Evolutionary conservation across 148 eudicot species (phyloP).

Genomic region (Vaccinium macrocarpon): DNA sequence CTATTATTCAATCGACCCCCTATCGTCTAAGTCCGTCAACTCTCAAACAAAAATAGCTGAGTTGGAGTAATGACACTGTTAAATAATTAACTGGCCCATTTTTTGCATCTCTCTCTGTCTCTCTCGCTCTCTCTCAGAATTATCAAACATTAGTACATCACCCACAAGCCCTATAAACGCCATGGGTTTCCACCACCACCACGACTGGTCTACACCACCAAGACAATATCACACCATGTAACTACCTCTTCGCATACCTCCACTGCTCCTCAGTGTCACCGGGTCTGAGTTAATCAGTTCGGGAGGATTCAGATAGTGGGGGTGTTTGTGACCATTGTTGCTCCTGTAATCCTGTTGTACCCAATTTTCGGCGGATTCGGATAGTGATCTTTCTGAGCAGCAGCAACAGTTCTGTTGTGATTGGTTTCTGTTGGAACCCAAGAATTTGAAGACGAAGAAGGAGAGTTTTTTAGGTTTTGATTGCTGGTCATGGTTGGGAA

Average conservation of each 20-base stretch:
- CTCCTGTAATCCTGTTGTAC: slow-evolving; percentile 7
- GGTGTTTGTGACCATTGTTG: slow-evolving; percentile 7
- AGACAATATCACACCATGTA: too few relatives aligned
- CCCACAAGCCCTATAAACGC: too few relatives aligned
- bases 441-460: slow-evolving; percentile 13
- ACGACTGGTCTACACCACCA: too few relatives aligned
- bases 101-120: too few relatives aligned
- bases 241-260: slow-evolving; percentile 76
- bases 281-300: slow-evolving; percentile 45
- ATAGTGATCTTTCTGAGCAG: slow-evolving; percentile 23
- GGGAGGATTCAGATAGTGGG: slow-evolving; percentile 56
- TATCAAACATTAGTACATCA: too few relatives aligned
- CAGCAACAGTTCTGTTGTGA: slow-evolving; percentile 9
- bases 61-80: too few relatives aligned
- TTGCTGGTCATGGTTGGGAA: slow-evolving; percentile 24
- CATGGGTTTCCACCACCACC: too few relatives aligned
- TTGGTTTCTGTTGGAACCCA: slow-evolving; percentile 9
- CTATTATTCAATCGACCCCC: too few relatives aligned
- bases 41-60: too few relatives aligned
- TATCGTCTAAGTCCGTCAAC: too few relatives aligned
- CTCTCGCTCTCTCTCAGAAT: too few relatives aligned
- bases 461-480: slow-evolving; percentile 16
- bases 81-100: too few relatives aligned
- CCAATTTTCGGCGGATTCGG: slow-evolving; percentile 56
- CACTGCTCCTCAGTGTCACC: slow-evolving; percentile 75